Base-by-base conservation (phyloP, 257 asterid species). In the Ligustrum vulgare region DNA sequence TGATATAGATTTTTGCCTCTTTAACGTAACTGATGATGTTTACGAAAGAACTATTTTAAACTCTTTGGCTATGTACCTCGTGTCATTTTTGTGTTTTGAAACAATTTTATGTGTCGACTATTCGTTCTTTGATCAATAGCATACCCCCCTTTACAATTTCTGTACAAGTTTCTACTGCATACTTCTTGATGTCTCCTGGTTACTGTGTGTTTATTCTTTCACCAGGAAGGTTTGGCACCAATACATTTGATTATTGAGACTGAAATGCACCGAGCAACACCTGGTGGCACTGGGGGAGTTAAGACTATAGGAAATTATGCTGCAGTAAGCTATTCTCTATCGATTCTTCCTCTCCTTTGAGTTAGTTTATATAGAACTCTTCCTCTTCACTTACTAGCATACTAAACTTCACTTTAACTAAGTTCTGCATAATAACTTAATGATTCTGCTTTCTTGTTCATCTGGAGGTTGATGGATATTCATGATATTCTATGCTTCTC, bases 261-360 rank as follows among this genome's bases (percentile, higher is more conserved):
- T 33, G 96, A 94, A 76, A 78, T 92, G 91, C 97, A 94, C 84
- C 94, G 99, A 72, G 98, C 99, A 63, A 87, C 98, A 54, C 99
- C 97, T 74, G 99, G 99, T 54, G 99, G 99, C 79, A 94, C 99
- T 76, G 98, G 98, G 81, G 93, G 96, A 64, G 96, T 94, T 76
- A 94, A 94, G 90, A 91, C 97, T 31, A 89, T 94, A 49, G 99
- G 99, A 79, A 94, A 94, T 76, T 94, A 94, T 86, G 99, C 98
- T 77, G 93, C 94, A 45, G 99, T 94, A 79, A 81, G 96, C 83
- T 72, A 72, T 41, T 78, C 7, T 77, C 8, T 49, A 4, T 47
- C 10, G 16, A 33, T 80, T 35, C 32, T 64, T 54, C 16, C 16
- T 45, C 16, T 35, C 68, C 3, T 45, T 18, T 51, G 62, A n/a